Evolutionary conservation across 345 rosid genomes (phyloP).

Genomic region (Mallotus nudiflorus): DNA sequence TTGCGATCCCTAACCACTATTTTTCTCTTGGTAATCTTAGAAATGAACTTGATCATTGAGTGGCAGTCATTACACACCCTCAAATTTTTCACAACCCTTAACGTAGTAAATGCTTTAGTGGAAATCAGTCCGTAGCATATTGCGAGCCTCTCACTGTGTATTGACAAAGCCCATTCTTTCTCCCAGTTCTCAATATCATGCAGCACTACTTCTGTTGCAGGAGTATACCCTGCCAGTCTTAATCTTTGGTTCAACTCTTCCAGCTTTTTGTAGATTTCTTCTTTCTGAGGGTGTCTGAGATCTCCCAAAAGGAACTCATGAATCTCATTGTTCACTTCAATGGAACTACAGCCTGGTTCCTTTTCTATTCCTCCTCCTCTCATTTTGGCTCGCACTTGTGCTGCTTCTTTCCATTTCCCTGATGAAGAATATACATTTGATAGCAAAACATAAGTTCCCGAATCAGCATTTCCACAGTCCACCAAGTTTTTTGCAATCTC

Average conservation of each 20-base stretch:
- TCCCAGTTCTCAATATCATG: conserved; percentile 41
- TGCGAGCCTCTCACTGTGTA: conserved; percentile 46
- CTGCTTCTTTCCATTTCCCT: conserved; percentile 62
- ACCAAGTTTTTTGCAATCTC: conserved; percentile 42
- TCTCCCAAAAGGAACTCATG: conserved; percentile 64
- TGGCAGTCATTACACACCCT: conserved; percentile 45
- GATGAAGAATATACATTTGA: conserved; percentile 54
- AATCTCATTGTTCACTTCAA: conserved; percentile 52
- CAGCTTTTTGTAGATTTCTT: conserved; percentile 51
- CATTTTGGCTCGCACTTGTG: conserved; percentile 51
- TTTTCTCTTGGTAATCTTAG: conserved; percentile 35
- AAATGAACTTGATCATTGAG: conserved; percentile 38
- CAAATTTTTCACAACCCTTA: conserved; percentile 39
- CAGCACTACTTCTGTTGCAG: conserved; percentile 34
- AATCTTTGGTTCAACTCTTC: conserved; percentile 45
- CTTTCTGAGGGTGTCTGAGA: conserved; percentile 46
- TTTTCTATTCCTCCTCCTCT: conserved; percentile 50
- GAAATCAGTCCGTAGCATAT: conserved; percentile 42
- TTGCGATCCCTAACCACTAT: conserved; percentile 42
- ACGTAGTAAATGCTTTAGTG: conserved; percentile 30
- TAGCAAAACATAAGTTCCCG: conserved; percentile 52
- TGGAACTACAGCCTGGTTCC: conserved; percentile 70
- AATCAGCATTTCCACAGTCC: conserved; percentile 43
- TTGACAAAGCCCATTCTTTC: conserved; percentile 37
- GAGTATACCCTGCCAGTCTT: conserved; percentile 38